Evolutionary conservation across 2,329 filamentous ascomycete species (phyloP), one percentile per base, ranked within the genome.

Genomic region (Neobulgaria alba): DNA sequence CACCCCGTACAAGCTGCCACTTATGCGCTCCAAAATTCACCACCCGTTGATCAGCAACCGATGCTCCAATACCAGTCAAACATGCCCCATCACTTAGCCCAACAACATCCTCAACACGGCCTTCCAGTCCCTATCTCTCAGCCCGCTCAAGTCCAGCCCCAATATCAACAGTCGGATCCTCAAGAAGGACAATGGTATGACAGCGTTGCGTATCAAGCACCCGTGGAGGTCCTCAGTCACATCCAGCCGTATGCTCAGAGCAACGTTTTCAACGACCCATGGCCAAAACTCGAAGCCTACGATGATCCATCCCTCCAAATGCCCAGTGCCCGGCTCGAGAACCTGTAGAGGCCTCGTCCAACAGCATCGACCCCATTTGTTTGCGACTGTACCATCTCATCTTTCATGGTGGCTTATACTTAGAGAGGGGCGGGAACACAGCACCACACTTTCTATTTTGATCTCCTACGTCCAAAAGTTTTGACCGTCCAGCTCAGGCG

Each of bases 281-380:
- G 73, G 67, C 60, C 54, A 10, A 79, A 79, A 62, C 60, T 74
- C 17, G 75, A 78, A 49, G 36, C 48, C 2, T 76, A 68, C 42
- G 73, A 74, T 30, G 74, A 78, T 46, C 66, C 70, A 15, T 65
- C 68, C 8, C 68, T 78, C 62, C 74, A 76, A 58, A 66, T 79
- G 59, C 76, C 75, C 9, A 77, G 73, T 54, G 71, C 67, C 31
- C 65, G 75, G 37, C 69, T 79, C 47, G 72, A 75, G 49, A 70
- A 63, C 45, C 64, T 79, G 62, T 78, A 61, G 66, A 26, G 7
- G 12, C n/a, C n/a, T n/a, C 35, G 14, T n/a, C n/a, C n/a, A n/a
- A n/a, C n/a, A n/a, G n/a, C n/a, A n/a, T n/a, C n/a, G n/a, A n/a
- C n/a, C n/a, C n/a, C n/a, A n/a, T n/a, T n/a, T n/a, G n/a, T n/a